Base-by-base conservation (phyloP, 768 basidiomycete genomes). In the Auriculariales sp. region DNA sequence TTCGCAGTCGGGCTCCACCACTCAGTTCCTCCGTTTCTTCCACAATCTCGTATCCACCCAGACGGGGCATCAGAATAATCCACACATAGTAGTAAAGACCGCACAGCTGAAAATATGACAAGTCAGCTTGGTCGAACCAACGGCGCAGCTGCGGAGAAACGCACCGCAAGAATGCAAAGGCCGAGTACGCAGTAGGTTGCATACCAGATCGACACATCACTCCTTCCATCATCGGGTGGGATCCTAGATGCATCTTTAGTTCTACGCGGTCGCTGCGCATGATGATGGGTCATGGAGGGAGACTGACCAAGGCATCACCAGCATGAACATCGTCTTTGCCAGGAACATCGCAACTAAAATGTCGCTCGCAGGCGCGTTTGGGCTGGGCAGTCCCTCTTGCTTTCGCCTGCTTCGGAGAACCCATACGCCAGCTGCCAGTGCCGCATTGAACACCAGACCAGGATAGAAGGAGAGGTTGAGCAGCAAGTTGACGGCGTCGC, bases 11-110 rank as follows among this genome's bases (percentile, higher is more conserved):
- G 9, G 56, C 55, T 9, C 59, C 59, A 28, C 53, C 59, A 7
- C 49, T 49, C 3, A 58, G 44, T 15, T 44, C 34, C 12, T 54
- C 28, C 6, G 56, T 55, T 31, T 54, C 53, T 29, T 71, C 69
- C 1, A 70, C 64, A 5, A 74, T 62, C 46, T 69, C 66, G 52
- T 75, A 75, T 0, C 68, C 67, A 7, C 73, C 67, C 4, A 65
- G 47, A 46, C 57, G 65, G 17, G 73, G 73, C 3, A 75, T 62
- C 1, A 70, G 29, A 7, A 70, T 56, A 24, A 71, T 68, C 72
- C 72, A 74, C 17, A 73, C 24, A 31, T 56, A 59, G 47, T 61
- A 63, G 50, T 65, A 60, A 25, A 60, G 28, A n/a, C 50, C 57
- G 28, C 58, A 60, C n/a, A 56, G 48, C 52, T 54, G 49, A 25